These are phyloP conservation scores for Suhomyces yuchorum DNA, from an alignment of 1,139 yeast species.

Conservation along the genomic window DNA sequence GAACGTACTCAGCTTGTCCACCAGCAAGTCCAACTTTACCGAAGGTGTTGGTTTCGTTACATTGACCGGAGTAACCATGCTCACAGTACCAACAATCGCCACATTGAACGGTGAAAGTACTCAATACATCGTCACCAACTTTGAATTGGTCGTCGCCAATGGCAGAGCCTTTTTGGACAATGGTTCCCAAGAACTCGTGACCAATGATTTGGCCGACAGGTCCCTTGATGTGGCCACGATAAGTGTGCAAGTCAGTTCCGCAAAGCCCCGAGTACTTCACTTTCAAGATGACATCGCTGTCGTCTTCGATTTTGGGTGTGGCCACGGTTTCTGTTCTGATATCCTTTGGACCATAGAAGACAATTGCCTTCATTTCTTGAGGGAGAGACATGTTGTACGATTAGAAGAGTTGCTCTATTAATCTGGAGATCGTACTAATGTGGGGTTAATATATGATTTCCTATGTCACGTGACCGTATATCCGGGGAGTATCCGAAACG, in stretches of 20 bases:
- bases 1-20: conserved; percentile 61
- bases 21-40: conserved; percentile 59
- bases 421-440: neutral
- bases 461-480: neutral
- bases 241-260: conserved; percentile 64
- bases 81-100: conserved; percentile 58
- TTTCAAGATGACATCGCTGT: conserved; percentile 54
- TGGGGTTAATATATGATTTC: conserved; percentile 2
- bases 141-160: conserved; percentile 34
- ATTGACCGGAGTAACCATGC: conserved; percentile 55
- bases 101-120: conserved; percentile 58
- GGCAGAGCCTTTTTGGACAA: conserved; percentile 40
- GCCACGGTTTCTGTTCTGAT: conserved; percentile 47
- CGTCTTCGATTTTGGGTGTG: conserved; percentile 41
- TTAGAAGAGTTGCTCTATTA: neutral
- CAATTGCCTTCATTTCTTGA: conserved; percentile 56
- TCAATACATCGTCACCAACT: conserved; percentile 49
- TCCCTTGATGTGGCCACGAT: conserved; percentile 54
- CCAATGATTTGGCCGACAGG: conserved; percentile 50
- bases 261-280: conserved; percentile 59
- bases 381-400: conserved; percentile 8
- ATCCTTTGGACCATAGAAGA: conserved; percentile 52
- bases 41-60: conserved; percentile 53
- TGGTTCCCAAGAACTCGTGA: conserved; percentile 51
- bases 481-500: neutral